Evolutionary conservation across 2,329 filamentous ascomycete genomes (phyloP).

Genomic region (Penicillium glabrum): DNA sequence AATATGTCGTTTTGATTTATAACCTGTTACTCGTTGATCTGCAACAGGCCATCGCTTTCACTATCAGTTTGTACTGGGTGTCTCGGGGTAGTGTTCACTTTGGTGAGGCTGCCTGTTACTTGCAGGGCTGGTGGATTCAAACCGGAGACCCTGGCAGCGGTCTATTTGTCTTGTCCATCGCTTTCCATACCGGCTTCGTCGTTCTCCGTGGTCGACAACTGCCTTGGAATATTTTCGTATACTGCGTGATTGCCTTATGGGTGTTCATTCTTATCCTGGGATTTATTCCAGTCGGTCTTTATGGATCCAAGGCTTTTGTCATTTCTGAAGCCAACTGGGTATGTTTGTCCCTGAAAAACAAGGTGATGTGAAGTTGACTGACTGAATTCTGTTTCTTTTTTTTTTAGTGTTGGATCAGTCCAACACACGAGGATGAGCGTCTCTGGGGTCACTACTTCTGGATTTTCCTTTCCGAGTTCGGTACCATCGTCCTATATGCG

Average conservation of each 20-base stretch:
- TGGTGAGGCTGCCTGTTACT: constrained; percentile 46
- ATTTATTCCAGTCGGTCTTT: constrained; percentile 46
- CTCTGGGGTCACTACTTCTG: constrained; percentile 55
- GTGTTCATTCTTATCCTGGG: constrained; percentile 47
- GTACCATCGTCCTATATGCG: constrained; percentile 50
- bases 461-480: constrained; percentile 56
- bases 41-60: constrained; percentile 50
- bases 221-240: constrained; percentile 45
- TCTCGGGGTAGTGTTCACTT: constrained; percentile 41
- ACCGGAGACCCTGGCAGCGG: constrained; percentile 53
- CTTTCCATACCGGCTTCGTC: constrained; percentile 52
- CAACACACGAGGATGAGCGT: constrained; percentile 44
- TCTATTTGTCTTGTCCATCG: constrained; percentile 54
- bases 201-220: constrained; percentile 50
- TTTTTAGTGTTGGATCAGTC: constrained; percentile 52
- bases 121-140: constrained; percentile 54
- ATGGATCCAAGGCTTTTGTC: constrained; percentile 44
- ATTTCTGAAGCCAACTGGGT: constrained; percentile 53
- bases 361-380: not conserved
- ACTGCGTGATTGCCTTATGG: constrained; percentile 47
- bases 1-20: constrained; percentile 54
- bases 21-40: constrained; percentile 53
- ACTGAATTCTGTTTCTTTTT: not conserved
- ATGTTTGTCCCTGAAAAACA: not conserved
- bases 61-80: constrained; percentile 48